Conservation (phyloP, 1,284 basidiomycete genomes). For the Cutaneotrichosporon dermatis region DNA sequence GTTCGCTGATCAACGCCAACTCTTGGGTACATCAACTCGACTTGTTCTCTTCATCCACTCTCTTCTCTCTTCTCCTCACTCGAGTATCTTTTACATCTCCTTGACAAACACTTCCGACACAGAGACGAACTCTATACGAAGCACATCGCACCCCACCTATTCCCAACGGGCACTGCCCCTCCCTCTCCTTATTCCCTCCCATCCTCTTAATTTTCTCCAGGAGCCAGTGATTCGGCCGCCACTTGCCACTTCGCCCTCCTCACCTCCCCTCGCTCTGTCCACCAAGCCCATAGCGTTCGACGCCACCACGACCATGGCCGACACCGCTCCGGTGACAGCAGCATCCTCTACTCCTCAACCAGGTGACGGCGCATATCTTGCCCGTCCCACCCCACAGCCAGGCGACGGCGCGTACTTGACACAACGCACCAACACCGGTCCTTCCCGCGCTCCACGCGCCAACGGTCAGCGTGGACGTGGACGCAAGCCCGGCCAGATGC, state of each 20-base stretch:
- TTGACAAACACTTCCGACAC: not conserved
- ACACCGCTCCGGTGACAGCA: slow-evolving; percentile 3
- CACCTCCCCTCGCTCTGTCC: not conserved
- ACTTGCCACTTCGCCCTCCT: not conserved
- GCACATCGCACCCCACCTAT: no score
- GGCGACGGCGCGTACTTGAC: slow-evolving; percentile 21
- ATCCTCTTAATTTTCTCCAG: not conserved
- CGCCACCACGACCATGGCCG: slow-evolving; percentile 4
- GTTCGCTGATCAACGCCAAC: no score
- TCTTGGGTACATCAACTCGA: not conserved
- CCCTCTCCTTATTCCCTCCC: not conserved
- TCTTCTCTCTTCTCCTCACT: not conserved
- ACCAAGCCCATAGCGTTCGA: not conserved
- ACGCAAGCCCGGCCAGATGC: not conserved
- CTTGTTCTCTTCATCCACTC: not conserved
- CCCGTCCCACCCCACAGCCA: slow-evolving; percentile 13
- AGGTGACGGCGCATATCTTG: slow-evolving; percentile 18
- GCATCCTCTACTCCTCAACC: slow-evolving; percentile 3
- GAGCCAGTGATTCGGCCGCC: not conserved
- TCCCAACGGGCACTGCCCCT: not conserved
- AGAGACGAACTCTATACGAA: no score
- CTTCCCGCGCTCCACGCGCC: not conserved
- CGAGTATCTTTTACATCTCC: not conserved
- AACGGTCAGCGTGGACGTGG: slow-evolving; percentile 3
- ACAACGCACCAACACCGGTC: slow-evolving; percentile 3